These are phyloP conservation scores for Vitis hybrid DNA, from an alignment of 177 flowering plant species.

Conservation along the genomic window DNA sequence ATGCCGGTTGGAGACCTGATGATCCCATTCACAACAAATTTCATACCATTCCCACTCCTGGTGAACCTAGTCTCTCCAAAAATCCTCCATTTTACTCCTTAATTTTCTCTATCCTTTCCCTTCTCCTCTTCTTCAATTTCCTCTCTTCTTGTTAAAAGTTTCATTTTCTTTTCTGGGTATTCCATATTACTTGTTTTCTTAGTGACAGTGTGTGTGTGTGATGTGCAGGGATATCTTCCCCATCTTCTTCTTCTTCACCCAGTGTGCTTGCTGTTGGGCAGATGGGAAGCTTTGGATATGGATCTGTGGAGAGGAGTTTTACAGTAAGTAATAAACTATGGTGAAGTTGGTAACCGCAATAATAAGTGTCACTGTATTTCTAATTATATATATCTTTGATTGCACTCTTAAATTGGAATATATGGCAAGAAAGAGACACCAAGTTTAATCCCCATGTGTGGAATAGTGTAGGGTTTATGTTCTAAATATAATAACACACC, in stretches of 20 bases:
- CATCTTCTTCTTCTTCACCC: slow-evolving; percentile 41
- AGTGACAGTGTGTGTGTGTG: neutral
- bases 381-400: neutral
- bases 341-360: neutral
- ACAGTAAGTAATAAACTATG: slow-evolving; percentile 45
- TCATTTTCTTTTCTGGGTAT: slow-evolving; percentile 1
- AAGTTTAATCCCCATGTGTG: neutral
- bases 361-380: neutral
- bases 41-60: slow-evolving; percentile 13
- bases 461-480: neutral
- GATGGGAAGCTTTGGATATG: slow-evolving; percentile 62
- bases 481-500: neutral
- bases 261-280: slow-evolving; percentile 48
- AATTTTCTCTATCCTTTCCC: no score
- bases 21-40: slow-evolving; percentile 25
- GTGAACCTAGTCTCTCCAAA: neutral
- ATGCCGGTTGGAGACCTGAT: slow-evolving; percentile 17
- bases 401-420: neutral
- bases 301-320: slow-evolving; percentile 73
- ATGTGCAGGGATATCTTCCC: slow-evolving; percentile 38
- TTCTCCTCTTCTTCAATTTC: neutral
- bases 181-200: neutral
- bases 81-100: no score
- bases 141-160: neutral
- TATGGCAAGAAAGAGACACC: neutral